Base-by-base conservation (phyloP, 2,329 filamentous ascomycete genomes). In the Colletotrichum karsti region DNA sequence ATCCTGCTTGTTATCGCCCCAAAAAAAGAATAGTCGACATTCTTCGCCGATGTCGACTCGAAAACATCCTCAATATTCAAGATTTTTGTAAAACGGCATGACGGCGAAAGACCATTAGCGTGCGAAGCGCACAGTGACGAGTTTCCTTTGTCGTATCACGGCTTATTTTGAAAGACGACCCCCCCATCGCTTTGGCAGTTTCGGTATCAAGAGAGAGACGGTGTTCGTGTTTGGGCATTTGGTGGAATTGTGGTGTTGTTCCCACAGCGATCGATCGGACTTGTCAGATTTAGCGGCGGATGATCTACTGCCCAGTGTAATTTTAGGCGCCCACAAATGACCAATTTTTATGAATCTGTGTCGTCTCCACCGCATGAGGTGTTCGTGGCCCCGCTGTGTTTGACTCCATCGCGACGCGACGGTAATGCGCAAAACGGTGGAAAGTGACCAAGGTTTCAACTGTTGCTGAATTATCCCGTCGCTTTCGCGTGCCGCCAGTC, bases 251-350 rank as follows among this genome's bases (percentile, higher is more conserved):
- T 44, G 30, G 37, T 28, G 42, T 35, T n/a, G 22, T 56, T 50
- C 26, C 51, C 64, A 53, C 59, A 53, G 44, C 53, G 64, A 64
- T 51, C 53, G 64, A 64, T 51, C 10, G 50, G 10, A 44, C 46
- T 46, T 58, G 59, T 58, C 51, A 67, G 51, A 37, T 61, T 54
- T 46, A 67, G 64, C 53, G 64, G 60, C 44, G 64, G 64, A 63
- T 63, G 35, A 10, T 41, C 42, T 56, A 9, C 22, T 26, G 42
- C 28, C 59, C 44, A 64, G 37, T 67, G 64, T 67, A 67, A 53
- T 67, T 58, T 53, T 67, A 67, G 59, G 33, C 44, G 53, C 44
- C 22, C 33, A 41, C 33, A 42, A 67, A 67, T 48, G 22, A 57
- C 15, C 18, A 35, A 51, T 37, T 53, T 13, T 51, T 8, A n/a